Evolutionary conservation across 352 stramenopile genomes (phyloP), one percentile per base, ranked within the genome.

Genomic region (Phytophthora foliorum): DNA sequence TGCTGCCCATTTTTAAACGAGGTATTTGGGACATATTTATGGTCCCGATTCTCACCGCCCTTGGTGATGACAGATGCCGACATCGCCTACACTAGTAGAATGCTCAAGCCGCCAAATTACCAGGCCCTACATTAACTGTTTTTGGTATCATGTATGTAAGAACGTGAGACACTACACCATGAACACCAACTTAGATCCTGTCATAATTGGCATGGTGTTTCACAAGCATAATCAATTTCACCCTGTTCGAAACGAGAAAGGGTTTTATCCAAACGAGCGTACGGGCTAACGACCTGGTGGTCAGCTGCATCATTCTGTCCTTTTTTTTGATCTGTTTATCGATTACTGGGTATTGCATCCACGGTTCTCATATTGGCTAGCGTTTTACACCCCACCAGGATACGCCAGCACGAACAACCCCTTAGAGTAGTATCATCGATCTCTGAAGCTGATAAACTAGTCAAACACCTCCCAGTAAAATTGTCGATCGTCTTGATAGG

Each of bases 31-130:
- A 41, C 11, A 14, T 25, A 1, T 41, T 55, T 19, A 38, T 42
- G 38, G 24, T 41, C 27, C n/a, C 7, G 17, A 2, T 49, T 60
- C 17, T 24, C 16, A 2, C 38, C 53, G 4, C 4, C 13, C 2
- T 50, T 60, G 5, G 14, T 50, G 9, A 60, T 60, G 53, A 60
- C n/a, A 17, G 53, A 60, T 24, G 53, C 38, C 11, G 24, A 31
- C n/a, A 51, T 39, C n/a, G 53, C 38, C 5, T 17, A n/a, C n/a
- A n/a, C n/a, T n/a, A 50, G 22, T 51, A 41, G 10, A 60, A 60
- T 22, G 36, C 38, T 39, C 39, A 6, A 19, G 14, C 24, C 3
- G 6, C 53, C 13, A 6, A 34, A 19, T 9, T 49, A 21, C 51
- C 51, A 6, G 51, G 10, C 11, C 13, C n/a, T 7, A 58, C n/a